Conservation (phyloP, 1,139 yeast genomes). For the Arxiozyma heterogenica region DNA sequence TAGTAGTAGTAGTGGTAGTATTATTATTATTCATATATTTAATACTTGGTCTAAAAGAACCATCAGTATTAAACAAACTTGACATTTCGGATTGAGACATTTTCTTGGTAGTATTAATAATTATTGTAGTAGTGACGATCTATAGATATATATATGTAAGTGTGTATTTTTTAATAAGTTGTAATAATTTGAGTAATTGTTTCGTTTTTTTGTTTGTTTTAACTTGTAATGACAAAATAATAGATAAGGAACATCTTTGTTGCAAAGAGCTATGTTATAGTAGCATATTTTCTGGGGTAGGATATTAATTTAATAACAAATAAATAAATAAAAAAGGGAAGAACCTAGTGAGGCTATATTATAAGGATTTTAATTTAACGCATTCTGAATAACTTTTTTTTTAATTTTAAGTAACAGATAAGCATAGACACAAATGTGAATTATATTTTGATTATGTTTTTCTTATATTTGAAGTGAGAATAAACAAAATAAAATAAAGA, state of each 20-base stretch:
- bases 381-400: conserved; percentile 3
- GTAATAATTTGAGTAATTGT: too few species aligned
- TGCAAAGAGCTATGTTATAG: background rate
- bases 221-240: background rate
- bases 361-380: conserved; percentile 4
- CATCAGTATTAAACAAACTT: conserved; percentile 11
- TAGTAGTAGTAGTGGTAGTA: too few species aligned
- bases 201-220: too few species aligned
- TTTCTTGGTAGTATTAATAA: conserved; percentile 1
- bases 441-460: too few species aligned
- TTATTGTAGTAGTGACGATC: conserved; percentile 4
- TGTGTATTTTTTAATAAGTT: background rate
- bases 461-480: too few species aligned
- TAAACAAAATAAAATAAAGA: background rate
- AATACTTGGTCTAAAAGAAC: conserved; percentile 6
- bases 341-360: conserved; percentile 4
- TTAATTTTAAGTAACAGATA: too few species aligned
- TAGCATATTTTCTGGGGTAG: background rate
- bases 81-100: conserved; percentile 14
- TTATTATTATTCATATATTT: conserved; percentile 5
- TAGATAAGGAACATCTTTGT: background rate
- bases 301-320: background rate
- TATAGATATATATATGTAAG: too few species aligned
- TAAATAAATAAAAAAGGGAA: background rate
- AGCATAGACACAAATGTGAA: background rate